These are phyloP conservation scores for Cryphonectria japonica DNA, from an alignment of 2,329 filamentous ascomycete genomes.

Conservation along the genomic window DNA sequence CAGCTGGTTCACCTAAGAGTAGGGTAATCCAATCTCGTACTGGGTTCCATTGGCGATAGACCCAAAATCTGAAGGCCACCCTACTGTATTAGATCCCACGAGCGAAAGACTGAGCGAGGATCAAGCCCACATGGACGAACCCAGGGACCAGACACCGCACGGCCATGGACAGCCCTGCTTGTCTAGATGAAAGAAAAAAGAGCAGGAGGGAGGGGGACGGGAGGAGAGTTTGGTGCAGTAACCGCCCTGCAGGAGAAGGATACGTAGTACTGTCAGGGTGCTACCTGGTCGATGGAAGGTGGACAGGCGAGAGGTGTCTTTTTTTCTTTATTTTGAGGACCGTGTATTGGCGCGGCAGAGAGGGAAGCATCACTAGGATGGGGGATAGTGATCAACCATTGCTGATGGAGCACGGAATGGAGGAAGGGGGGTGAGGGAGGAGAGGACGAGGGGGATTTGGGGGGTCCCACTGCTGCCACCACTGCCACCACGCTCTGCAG, in stretches of 20 bases:
- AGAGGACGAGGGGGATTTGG: not conserved
- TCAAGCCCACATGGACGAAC: constrained; percentile 1
- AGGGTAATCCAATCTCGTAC: constrained; percentile 27
- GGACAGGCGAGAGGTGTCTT: not conserved
- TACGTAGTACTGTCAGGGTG: constrained; percentile 1
- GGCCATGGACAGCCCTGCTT: not conserved
- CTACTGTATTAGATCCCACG: not conserved
- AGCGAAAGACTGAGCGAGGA: constrained; percentile 8
- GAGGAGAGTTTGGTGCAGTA: not conserved
- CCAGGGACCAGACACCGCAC: not conserved
- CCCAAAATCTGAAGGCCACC: not conserved
- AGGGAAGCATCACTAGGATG: not conserved
- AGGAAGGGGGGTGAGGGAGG: not conserved
- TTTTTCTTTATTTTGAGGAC: not conserved
- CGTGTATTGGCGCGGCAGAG: constrained; percentile 12
- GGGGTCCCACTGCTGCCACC: not conserved
- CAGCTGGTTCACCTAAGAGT: constrained; percentile 4
- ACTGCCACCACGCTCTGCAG: not conserved
- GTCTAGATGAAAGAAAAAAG: not conserved
- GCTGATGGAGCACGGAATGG: constrained; percentile 1
- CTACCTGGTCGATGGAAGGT: not conserved
- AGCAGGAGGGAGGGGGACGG: too few species aligned
- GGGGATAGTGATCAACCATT: not conserved
- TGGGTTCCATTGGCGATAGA: constrained; percentile 20
- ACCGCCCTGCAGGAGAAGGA: not conserved